Evolutionary conservation across 805 yeast species (phyloP), one percentile per base, ranked within the genome.

Genomic region (Yarrowia sp.): DNA sequence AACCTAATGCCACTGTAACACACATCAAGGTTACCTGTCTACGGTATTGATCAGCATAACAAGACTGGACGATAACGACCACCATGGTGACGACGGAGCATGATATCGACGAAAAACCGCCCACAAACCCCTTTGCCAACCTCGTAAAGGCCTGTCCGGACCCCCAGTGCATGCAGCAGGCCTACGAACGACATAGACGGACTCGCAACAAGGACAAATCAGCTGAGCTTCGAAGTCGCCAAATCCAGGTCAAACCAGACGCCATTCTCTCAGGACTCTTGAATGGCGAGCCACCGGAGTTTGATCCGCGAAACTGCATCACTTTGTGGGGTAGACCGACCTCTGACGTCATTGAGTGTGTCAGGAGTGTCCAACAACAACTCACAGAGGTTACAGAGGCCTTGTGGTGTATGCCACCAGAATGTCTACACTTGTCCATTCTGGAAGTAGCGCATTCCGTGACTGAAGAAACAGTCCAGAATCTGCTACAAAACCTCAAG

Each of bases 371-470:
- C 3, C 63, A 58, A 9, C 14, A 30, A 21, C n/a, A 58, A 49
- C 63, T 58, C 4, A n/a, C 14, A 14, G 21, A 22, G 12, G 41
- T 41, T 5, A 41, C 51, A 11, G 6, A 30, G 28, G 63, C 54
- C 16, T 40, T 64, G 3, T 64, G 66, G 66, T 35, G 38, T 30
- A 64, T 58, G 65, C 66, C 66, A 10, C 44, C 51, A 21, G 59
- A 59, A 10, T 40, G 51, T 22, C 65, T 64, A 2, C 66, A 64
- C 21, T 6, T 64, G 58, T 59, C 65, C 21, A 54, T 61, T n/a
- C 24, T 64, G 24, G 66, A 64, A 26, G 51, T 64, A 16, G 66
- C 62, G 3, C 66, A 64, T 21, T 64, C 66, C 1, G 52, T 44
- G 16, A 52, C 65, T 2, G 62, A 33, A 30, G 65, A 61, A 14